A percentile compares a stretch with the other conserved stretches of the same genome.
Conservation (phyloP, 352 stramenopile species). For the Elongisporangium senticosum region DNA sequence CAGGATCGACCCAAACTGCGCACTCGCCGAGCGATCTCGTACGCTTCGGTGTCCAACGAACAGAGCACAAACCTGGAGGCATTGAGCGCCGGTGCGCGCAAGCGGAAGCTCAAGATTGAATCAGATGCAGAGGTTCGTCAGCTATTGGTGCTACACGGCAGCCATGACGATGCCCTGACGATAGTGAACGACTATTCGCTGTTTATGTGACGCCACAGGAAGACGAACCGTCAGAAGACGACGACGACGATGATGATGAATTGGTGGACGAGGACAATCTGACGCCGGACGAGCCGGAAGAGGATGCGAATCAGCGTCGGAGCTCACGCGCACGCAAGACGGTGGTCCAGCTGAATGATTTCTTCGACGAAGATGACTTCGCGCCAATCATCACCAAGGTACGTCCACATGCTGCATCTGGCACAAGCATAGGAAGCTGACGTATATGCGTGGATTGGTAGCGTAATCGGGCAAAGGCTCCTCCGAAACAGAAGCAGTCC, state of each 20-base stretch:
- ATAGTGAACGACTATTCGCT: neutral
- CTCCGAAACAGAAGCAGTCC: neutral
- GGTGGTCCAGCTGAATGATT: neutral
- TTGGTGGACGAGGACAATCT: conserved; percentile 7
- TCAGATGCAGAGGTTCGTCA: neutral
- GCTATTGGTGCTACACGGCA: neutral
- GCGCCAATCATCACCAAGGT: conserved; percentile 4
- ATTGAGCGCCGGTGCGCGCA: neutral
- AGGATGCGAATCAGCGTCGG: conserved; percentile 21
- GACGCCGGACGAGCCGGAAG: conserved; percentile 16
- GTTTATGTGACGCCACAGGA: conserved; percentile 2
- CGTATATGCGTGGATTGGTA: neutral
- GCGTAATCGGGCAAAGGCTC: neutral
- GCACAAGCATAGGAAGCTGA: neutral
- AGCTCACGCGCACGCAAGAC: conserved; percentile 22
- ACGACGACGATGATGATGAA: conserved; percentile 15
- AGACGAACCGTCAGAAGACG: conserved; percentile 9
- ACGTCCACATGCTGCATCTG: neutral
- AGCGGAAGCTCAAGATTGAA: neutral
- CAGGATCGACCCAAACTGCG: conserved; percentile 24
- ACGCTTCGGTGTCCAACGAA: conserved; percentile 1
- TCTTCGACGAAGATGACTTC: conserved; percentile 9
- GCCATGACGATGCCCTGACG: neutral
- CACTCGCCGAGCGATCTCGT: conserved; percentile 8
- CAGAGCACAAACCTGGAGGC: neutral